Base-by-base conservation (phyloP, 805 yeast genomes). In the Cephaloascus fragrans region DNA sequence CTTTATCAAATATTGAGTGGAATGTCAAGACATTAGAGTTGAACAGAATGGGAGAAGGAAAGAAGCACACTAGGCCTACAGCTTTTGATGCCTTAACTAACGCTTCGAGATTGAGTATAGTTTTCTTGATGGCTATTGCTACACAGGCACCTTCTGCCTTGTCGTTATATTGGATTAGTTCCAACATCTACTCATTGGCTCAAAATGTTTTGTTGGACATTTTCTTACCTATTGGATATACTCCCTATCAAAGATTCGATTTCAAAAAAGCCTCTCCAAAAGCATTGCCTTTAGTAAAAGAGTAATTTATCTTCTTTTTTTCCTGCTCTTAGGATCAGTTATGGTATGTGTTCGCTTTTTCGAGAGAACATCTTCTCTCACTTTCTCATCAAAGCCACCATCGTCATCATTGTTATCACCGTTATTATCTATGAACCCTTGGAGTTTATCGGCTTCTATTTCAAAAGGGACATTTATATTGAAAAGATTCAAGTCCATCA, bases 101-200 rank as follows among this genome's bases (percentile, higher is more conserved):
- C 44, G 51, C 84, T 2, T 75, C 94, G 2, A 67, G 96, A 49
- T 67, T 85, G 45, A 77, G 90, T 18, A 76, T 84, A 38, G 77
- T 88, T 1, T 77, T 85, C 46, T 66, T 90, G 59, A 86, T 87
- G 82, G 88, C 87, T 4, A 66, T 88, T 16, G 70, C 95, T 0
- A 75, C 88, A 32, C 93, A 88, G 50, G 94, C 95, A 0, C 95
- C 97, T 0, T 65, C 80, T 20, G 86, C 94, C 0, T 61, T 89
- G 28, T 75, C 82, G 0, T 54, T 87, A n/a, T 90, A 89, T 59
- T 90, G 97, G 98, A 70, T 86, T 23, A 77, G 90, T 35, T 87
- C 96, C 0, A 89, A 87, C 53, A 48, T 71, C 3, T 89, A 69
- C 53, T 88, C 97, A 2, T 60, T 85, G 42, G 44, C 74, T 0